These are phyloP conservation scores for Picea glauca DNA, from an alignment of 75 land plant species.

Conservation along the genomic window DNA sequence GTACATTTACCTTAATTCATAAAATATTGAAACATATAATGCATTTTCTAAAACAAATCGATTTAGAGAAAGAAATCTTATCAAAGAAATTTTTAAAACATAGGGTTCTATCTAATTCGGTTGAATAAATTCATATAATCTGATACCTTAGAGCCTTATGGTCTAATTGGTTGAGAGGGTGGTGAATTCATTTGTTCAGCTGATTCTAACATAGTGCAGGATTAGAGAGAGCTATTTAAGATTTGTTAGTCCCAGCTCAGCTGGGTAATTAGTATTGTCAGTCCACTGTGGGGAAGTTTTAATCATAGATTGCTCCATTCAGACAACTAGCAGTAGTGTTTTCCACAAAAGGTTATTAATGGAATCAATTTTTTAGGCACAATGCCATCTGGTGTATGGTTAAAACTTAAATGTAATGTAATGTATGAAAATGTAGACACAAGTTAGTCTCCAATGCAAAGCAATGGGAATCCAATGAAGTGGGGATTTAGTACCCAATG, in stretches of 20 bases:
- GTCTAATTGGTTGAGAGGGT: not conserved
- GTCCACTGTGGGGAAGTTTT: not conserved
- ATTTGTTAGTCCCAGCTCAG: not conserved
- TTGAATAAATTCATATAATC: not conserved
- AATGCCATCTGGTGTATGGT: not conserved
- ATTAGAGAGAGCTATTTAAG: not conserved
- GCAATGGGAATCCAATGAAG: not conserved
- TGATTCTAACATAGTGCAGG: not conserved
- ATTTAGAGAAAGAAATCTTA: not conserved
- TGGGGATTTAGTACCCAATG: not conserved
- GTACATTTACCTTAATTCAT: no score
- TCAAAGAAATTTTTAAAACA: not conserved
- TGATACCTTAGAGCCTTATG: no score
- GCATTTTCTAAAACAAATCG: not conserved
- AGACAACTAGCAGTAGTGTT: not conserved
- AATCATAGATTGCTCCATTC: not conserved
- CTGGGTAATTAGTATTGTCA: not conserved
- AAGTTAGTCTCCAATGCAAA: not conserved
- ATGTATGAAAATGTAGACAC: not conserved
- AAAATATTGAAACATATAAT: no score
- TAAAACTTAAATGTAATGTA: no score
- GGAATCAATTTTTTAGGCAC: not conserved
- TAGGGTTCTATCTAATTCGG: not conserved
- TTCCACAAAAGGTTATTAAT: not conserved
- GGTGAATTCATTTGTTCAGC: not conserved